Conservation (phyloP, 768 basidiomycete genomes). For the Russula sp. region DNA sequence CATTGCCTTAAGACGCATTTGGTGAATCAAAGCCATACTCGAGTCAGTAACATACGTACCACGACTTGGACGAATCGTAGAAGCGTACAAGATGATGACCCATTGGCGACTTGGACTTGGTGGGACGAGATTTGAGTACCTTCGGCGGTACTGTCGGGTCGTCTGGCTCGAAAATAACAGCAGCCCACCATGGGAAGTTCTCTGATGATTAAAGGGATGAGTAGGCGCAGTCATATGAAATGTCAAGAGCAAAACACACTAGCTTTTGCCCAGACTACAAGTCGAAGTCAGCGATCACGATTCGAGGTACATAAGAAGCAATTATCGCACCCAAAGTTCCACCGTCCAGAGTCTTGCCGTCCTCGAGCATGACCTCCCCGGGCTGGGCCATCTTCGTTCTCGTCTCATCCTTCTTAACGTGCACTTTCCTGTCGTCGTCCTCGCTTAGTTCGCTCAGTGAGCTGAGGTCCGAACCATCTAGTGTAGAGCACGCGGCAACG, state of each 20-base stretch:
- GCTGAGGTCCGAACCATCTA: conserved; percentile 20
- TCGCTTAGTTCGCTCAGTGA: conserved; percentile 22
- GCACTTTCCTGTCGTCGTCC: conserved; percentile 13
- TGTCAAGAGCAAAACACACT: conserved; percentile 37
- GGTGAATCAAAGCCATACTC: background rate
- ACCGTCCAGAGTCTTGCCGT: conserved; percentile 38
- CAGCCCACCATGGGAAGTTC: conserved; percentile 86
- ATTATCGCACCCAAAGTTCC: conserved; percentile 59
- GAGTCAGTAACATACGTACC: conserved; percentile 37
- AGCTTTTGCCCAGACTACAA: conserved; percentile 78
- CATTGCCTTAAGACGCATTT: conserved; percentile 47
- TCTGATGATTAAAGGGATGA: conserved; percentile 34
- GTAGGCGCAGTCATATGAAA: background rate
- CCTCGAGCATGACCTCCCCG: conserved; percentile 32
- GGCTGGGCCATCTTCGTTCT: conserved; percentile 23
- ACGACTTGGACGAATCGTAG: conserved; percentile 61
- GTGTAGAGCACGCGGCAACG: conserved; percentile 7
- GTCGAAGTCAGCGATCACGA: background rate
- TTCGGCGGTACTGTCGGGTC: conserved; percentile 41
- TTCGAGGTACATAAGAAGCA: background rate
- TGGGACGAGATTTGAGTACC: conserved; percentile 32
- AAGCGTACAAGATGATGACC: conserved; percentile 69
- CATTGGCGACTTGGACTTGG: conserved; percentile 33
- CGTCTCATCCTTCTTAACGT: conserved; percentile 11
- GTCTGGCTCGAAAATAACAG: conserved; percentile 61